Evolutionary conservation across 108 stramenopile genomes (phyloP).

Genomic region (Skeletonema grethae): DNA sequence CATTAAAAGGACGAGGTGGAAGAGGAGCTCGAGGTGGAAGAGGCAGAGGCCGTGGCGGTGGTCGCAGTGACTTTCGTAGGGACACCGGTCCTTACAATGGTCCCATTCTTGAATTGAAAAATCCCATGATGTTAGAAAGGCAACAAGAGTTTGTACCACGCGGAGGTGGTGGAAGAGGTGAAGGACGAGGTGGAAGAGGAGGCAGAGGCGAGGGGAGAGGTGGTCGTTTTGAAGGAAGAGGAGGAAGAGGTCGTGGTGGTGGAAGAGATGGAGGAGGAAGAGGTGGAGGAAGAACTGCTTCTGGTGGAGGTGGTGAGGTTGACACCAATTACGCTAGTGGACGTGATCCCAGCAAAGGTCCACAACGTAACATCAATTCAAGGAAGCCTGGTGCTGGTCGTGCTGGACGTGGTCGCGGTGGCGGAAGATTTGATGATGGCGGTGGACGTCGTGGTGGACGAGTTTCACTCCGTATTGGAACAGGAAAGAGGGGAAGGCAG

Average conservation of each 20-base stretch:
- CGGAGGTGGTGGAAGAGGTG: slow-evolving; percentile 15
- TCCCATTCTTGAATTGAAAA: slow-evolving; percentile 66
- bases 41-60: slow-evolving; percentile 28
- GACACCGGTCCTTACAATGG: slow-evolving; percentile 30
- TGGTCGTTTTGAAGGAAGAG: slow-evolving; percentile 4
- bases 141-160: slow-evolving; percentile 2
- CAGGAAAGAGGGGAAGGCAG: slow-evolving; percentile 65
- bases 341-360: slow-evolving; percentile 39
- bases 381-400: slow-evolving; percentile 12
- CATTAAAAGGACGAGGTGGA: slow-evolving; percentile 13
- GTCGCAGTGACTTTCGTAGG: not conserved
- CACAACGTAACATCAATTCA: slow-evolving; percentile 15
- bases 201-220: slow-evolving; percentile 32
- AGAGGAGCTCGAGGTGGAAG: slow-evolving; percentile 33
- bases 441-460: slow-evolving; percentile 31
- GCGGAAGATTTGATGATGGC: slow-evolving; percentile 9
- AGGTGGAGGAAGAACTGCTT: slow-evolving; percentile 1
- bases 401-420: slow-evolving; percentile 16
- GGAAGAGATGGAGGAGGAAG: slow-evolving; percentile 13
- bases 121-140: slow-evolving; percentile 74
- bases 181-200: slow-evolving; percentile 20
- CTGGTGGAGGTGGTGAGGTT: slow-evolving; percentile 13
- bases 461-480: slow-evolving; percentile 70
- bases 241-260: slow-evolving; percentile 13
- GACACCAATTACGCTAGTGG: not conserved